phyloP scores from a whole-genome alignment of 768 basidiomycete species.

The Lactarius trivialis region DNA sequence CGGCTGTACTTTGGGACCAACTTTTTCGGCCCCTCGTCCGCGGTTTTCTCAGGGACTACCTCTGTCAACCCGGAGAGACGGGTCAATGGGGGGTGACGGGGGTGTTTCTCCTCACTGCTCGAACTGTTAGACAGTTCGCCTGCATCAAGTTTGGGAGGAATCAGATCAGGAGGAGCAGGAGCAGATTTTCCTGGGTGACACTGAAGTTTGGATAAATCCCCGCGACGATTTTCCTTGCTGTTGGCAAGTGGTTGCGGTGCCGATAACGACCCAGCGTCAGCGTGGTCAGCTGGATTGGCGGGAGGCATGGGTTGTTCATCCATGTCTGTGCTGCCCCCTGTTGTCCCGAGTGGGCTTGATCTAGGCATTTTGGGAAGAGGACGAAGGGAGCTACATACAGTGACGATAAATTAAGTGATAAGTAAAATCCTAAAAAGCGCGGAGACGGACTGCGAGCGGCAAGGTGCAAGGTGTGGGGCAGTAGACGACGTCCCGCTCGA shows the following conservation, averaged over 20 bases:
- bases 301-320: background rate
- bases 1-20: constrained; percentile 26
- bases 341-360: background rate
- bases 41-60: background rate
- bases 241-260: constrained; percentile 1
- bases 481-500: background rate
- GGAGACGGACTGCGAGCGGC: constrained; percentile 4
- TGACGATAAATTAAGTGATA: background rate
- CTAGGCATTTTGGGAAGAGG: constrained; percentile 18
- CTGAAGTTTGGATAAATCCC: constrained; percentile 27
- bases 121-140: background rate
- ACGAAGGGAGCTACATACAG: background rate
- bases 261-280: background rate
- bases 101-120: constrained; percentile 1
- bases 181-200: constrained; percentile 33
- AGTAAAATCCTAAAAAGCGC: background rate
- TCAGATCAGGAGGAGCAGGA: constrained; percentile 26
- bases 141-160: constrained; percentile 21
- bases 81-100: background rate
- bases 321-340: too few species aligned
- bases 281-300: background rate
- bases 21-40: background rate
- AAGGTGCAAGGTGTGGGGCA: background rate
- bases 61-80: background rate
- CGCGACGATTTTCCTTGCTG: constrained; percentile 4